phyloP scores from a whole-genome alignment of 1,139 yeast species.

The Geotrichum siamense region DNA sequence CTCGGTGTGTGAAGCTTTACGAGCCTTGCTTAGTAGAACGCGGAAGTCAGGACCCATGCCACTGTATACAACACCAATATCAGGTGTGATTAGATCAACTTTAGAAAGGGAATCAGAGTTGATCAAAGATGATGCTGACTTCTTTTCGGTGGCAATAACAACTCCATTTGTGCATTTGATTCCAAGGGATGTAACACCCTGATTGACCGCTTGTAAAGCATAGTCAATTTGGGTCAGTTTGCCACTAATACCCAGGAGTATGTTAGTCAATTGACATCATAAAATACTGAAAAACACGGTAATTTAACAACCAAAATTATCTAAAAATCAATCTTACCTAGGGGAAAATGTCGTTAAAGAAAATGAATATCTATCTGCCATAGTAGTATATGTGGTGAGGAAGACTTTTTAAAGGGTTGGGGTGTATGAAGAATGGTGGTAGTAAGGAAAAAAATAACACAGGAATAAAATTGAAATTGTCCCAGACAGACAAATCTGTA shows the following conservation, averaged over 20 bases:
- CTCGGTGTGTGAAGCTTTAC: slow-evolving; percentile 87
- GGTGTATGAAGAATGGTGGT: slow-evolving; percentile 5
- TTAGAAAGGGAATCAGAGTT: slow-evolving; percentile 71
- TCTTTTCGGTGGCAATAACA: slow-evolving; percentile 94
- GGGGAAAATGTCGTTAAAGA: slow-evolving; percentile 96
- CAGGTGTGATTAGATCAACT: slow-evolving; percentile 82
- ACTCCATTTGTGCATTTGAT: slow-evolving; percentile 95
- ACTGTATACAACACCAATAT: slow-evolving; percentile 92
- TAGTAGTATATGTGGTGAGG: slow-evolving; percentile 29
- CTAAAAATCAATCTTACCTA: slow-evolving; percentile 55
- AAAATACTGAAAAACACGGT: too few species aligned
- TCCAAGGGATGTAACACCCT: slow-evolving; percentile 95
- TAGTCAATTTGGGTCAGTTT: slow-evolving; percentile 96
- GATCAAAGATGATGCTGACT: slow-evolving; percentile 70
- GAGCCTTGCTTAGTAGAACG: slow-evolving; percentile 85
- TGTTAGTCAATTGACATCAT: too few species aligned
- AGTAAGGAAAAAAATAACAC: slow-evolving; percentile 20
- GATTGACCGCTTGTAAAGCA: slow-evolving; percentile 94
- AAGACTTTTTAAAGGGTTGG: not conserved
- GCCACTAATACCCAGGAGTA: slow-evolving; percentile 49
- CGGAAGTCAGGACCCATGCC: slow-evolving; percentile 99
- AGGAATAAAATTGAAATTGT: too few species aligned
- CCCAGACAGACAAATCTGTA: too few species aligned
- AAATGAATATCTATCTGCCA: slow-evolving; percentile 98
- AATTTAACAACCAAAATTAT: too few species aligned